phyloP scores from a whole-genome alignment of 345 rosid species.

The Carallia brachiata region DNA sequence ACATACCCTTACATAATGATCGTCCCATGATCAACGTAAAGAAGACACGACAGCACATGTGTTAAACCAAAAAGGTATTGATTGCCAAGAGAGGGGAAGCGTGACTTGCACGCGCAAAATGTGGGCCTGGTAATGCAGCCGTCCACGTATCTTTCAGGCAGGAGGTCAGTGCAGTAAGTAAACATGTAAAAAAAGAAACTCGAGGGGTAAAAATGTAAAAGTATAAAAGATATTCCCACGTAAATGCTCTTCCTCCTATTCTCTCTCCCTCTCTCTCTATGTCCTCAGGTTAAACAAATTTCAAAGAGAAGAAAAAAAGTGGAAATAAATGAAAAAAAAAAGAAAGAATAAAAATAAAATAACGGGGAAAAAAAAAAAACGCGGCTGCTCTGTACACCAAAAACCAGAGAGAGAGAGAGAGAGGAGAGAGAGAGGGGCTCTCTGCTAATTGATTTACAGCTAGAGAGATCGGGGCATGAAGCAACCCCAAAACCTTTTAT shows the following conservation, averaged over 20 bases:
- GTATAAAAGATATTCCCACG: background rate
- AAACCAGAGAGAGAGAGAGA: conserved; percentile 33
- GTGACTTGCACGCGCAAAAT: conserved; percentile 14
- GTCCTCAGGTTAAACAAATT: conserved; percentile 5
- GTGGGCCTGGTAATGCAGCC: conserved; percentile 10
- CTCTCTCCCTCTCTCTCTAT: too few relatives aligned
- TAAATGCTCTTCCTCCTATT: background rate
- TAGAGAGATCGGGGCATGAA: conserved; percentile 44
- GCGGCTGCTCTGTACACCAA: conserved; percentile 49
- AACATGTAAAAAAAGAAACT: background rate
- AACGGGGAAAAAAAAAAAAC: conserved; percentile 23
- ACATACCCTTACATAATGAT: too few relatives aligned
- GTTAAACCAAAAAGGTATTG: background rate
- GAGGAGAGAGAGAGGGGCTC: conserved; percentile 29
- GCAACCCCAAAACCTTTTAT: conserved; percentile 14
- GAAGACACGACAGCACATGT: background rate
- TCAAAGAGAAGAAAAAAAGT: conserved; percentile 1
- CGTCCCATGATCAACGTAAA: too few relatives aligned
- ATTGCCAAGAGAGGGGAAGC: background rate
- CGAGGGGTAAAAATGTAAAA: conserved; percentile 1
- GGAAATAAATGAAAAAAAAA: background rate
- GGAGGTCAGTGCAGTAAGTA: background rate
- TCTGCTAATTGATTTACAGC: conserved; percentile 40
- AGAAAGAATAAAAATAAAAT: conserved; percentile 11
- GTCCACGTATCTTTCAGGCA: conserved; percentile 4